Base-by-base conservation (phyloP, 1,284 basidiomycete species). In the Schizopora paradoxa region DNA sequence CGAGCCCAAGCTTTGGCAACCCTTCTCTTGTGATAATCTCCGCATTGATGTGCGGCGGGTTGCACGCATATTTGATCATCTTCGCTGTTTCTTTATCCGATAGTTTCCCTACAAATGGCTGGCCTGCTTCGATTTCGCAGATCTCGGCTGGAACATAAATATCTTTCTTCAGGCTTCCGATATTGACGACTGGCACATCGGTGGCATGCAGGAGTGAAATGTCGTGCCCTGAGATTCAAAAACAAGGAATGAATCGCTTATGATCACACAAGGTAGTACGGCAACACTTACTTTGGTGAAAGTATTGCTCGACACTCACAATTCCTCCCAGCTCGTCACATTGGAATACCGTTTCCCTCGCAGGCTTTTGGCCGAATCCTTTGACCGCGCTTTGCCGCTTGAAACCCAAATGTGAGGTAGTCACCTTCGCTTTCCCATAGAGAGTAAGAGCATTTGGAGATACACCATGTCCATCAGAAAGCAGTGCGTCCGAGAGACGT, bases 91-190 rank as follows among this genome's bases (percentile, higher is more conserved):
- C 46, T 52, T 21, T 68, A 62, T 0, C 77, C 79, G 52, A 85
- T 2, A 50, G 72, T 48, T 69, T 74, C 5, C 73, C 77, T 21
- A 66, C 62, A 55, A 73, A 81, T 0, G 76, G 63, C 47, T 76
- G 75, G 5, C 77, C 76, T 0, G 71, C 62, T 7, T 70, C 60
- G 41, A 88, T 83, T 14, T 74, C 65, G 65, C 86, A 88, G 2
- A 88, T 49, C 57, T 88, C 86, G 1, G 81, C 76, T 0, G 85
- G 86, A 2, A 86, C 62, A 51, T 62, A 74, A 33, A 67, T 67
- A 0, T 70, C 54, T 31, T 68, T 71, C 14, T 68, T 60, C 16
- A 57, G 64, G 1, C 68, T 70, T 5, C 69, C 65, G 14, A 85
- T 64, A 43, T 86, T 69, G 46, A 87, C 65, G 28, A 83, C 68